A percentile compares a stretch with the other conserved stretches of the same genome.
phyloP scores from a whole-genome alignment of 2,329 filamentous ascomycete genomes.

The Phaeosphaeria sp. region DNA sequence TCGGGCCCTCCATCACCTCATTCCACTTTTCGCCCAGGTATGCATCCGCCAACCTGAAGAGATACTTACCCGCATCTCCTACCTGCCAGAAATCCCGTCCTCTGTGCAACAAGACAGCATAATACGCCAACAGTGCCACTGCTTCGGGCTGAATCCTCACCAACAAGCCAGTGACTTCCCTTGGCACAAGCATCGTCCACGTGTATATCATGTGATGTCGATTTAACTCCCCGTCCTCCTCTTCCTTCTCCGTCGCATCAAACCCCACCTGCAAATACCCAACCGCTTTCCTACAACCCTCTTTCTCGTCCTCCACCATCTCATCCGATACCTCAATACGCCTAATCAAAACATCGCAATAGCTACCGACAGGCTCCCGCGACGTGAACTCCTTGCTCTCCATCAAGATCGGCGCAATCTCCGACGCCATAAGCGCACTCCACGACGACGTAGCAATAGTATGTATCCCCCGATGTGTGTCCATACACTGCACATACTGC shows the following conservation, averaged over 20 bases:
- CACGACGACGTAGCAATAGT: conserved; percentile 26
- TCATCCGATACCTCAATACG: conserved; percentile 21
- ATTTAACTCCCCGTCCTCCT: conserved; percentile 7
- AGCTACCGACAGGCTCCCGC: conserved; percentile 21
- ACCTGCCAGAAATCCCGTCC: conserved; percentile 29
- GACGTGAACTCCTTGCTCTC: conserved; percentile 23
- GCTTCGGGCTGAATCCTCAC: conserved; percentile 50
- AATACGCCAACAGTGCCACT: conserved; percentile 58
- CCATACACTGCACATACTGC: conserved; percentile 39
- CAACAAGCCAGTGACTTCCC: conserved; percentile 48
- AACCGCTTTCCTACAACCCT: conserved; percentile 35
- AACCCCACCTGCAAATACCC: conserved; percentile 28
- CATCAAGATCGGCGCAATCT: conserved; percentile 34
- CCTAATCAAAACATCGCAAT: conserved; percentile 24
- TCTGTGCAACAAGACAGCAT: conserved; percentile 57
- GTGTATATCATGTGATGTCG: conserved; percentile 37
- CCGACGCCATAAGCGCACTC: conserved; percentile 32
- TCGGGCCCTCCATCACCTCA: background rate
- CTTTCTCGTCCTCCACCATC: conserved; percentile 22
- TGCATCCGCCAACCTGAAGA: conserved; percentile 28
- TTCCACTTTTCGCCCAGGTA: background rate
- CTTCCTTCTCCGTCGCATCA: conserved; percentile 18
- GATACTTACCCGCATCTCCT: conserved; percentile 21
- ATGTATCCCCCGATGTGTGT: conserved; percentile 26
- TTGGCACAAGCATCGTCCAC: conserved; percentile 48